A percentile compares a stretch with the other conserved stretches of the same genome.
These are phyloP conservation scores for Phytopythium aichiense DNA, from an alignment of 352 stramenopile genomes.

Conservation along the genomic window DNA sequence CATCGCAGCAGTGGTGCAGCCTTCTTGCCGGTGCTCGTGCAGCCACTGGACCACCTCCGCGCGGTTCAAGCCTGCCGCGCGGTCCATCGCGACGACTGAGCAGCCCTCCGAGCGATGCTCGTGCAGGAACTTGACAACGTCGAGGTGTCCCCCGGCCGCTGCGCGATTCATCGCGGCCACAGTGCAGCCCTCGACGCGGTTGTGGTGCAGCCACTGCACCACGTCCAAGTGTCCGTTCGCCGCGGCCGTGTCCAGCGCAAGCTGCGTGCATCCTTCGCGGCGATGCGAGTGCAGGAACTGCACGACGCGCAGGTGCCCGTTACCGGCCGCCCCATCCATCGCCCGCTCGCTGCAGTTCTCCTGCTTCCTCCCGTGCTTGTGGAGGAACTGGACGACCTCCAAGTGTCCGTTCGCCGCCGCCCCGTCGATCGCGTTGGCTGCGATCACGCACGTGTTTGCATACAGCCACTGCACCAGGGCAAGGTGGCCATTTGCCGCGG, in stretches of 20 bases:
- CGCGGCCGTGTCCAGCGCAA: background rate
- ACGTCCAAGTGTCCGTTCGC: constrained; percentile 5
- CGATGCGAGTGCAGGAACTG: constrained; percentile 25
- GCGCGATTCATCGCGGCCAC: constrained; percentile 12
- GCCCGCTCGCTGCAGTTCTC: background rate
- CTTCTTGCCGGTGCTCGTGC: constrained; percentile 16
- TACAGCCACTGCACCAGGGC: constrained; percentile 13
- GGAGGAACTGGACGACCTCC: constrained; percentile 22
- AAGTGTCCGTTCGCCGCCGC: background rate
- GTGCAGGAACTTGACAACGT: constrained; percentile 22
- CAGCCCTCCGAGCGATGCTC: constrained; percentile 8
- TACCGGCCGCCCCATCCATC: constrained; percentile 1
- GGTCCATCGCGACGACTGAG: constrained; percentile 16
- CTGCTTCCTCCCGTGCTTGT: constrained; percentile 1
- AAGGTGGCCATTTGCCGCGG: constrained; percentile 10
- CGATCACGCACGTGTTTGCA: background rate
- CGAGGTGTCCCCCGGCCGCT: constrained; percentile 19
- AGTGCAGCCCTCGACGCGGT: constrained; percentile 17
- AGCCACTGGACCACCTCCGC: constrained; percentile 16
- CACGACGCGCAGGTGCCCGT: constrained; percentile 11
- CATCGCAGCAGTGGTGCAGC: constrained; percentile 26
- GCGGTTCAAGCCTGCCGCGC: background rate
- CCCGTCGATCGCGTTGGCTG: background rate
- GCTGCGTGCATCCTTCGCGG: constrained; percentile 12
- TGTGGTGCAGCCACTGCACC: constrained; percentile 18